A percentile compares a stretch with the other conserved stretches of the same genome.
Conservation (phyloP, 306 rosid genomes). For the Inga leiocalycina region DNA sequence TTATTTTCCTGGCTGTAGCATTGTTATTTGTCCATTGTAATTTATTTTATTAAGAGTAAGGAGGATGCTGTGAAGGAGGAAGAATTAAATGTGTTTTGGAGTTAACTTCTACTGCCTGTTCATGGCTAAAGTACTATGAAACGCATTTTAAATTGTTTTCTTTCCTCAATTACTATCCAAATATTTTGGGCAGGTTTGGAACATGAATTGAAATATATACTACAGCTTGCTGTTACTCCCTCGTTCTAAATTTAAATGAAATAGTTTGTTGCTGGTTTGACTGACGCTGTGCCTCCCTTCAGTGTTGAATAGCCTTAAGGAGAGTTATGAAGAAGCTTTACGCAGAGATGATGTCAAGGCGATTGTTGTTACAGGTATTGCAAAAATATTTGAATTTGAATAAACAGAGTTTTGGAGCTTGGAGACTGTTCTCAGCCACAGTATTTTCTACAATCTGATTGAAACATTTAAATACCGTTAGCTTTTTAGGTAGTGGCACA, state of each 20-base stretch:
- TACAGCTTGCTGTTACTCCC: not conserved
- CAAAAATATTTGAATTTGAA: constrained; percentile 5
- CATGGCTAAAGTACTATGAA: not conserved
- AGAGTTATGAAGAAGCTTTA: constrained; percentile 70
- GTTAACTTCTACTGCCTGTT: not conserved
- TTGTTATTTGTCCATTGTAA: not conserved
- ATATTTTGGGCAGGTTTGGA: not conserved
- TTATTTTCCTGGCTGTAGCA: constrained; percentile 11
- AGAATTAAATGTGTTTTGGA: not conserved
- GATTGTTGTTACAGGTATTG: constrained; percentile 79
- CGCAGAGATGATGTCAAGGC: constrained; percentile 86
- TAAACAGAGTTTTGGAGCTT: not conserved
- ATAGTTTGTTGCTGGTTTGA: constrained; percentile 21
- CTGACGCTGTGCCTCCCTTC: constrained; percentile 18
- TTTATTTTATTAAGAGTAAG: constrained; percentile 13
- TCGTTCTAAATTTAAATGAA: constrained; percentile 11
- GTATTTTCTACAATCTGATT: not conserved
- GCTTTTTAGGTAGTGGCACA: not conserved
- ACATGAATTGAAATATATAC: constrained; percentile 8
- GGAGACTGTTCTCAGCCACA: not conserved
- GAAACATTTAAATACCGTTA: not conserved
- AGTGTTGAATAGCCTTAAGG: constrained; percentile 76
- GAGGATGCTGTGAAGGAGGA: not conserved
- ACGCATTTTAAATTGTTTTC: constrained; percentile 21
- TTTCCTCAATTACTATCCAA: constrained; percentile 6